phyloP scores from a whole-genome alignment of 2,329 filamentous ascomycete genomes.

The Juglanconis sp. region DNA sequence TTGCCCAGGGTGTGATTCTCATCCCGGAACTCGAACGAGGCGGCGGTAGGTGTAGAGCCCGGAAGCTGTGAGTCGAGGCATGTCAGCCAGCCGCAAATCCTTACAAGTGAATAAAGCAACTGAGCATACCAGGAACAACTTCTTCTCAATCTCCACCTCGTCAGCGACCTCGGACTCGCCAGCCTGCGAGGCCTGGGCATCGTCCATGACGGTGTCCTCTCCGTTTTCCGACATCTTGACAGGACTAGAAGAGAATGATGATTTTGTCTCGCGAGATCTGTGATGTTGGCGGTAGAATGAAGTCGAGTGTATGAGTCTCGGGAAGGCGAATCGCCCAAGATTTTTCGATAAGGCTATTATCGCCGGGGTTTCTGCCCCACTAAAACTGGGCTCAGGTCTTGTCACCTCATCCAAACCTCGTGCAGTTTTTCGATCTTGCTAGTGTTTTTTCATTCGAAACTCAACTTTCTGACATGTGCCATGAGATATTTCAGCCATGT shows the following conservation, averaged over 20 bases:
- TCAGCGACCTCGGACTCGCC: constrained; percentile 29
- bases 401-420: not conserved
- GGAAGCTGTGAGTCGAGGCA: constrained; percentile 58
- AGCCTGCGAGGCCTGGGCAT: constrained; percentile 38
- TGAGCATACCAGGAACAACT: constrained; percentile 18
- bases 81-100: not conserved
- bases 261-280: not conserved
- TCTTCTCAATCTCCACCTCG: constrained; percentile 30
- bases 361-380: not conserved
- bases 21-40: constrained; percentile 89
- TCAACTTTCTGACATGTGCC: no score
- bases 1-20: constrained; percentile 97
- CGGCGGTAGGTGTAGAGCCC: constrained; percentile 80
- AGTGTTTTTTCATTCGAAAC: no score
- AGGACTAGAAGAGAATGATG: not conserved
- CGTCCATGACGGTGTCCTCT: constrained; percentile 40
- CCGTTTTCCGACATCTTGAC: constrained; percentile 14
- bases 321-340: constrained; percentile 4
- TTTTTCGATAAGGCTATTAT: constrained; percentile 18
- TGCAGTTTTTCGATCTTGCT: no score
- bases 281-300: not conserved
- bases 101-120: not conserved
- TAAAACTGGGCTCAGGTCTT: not conserved
- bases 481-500: no score
- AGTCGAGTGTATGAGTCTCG: not conserved